These are phyloP conservation scores for Neltuma alba DNA, from an alignment of 306 rosid species.

Conservation along the genomic window DNA sequence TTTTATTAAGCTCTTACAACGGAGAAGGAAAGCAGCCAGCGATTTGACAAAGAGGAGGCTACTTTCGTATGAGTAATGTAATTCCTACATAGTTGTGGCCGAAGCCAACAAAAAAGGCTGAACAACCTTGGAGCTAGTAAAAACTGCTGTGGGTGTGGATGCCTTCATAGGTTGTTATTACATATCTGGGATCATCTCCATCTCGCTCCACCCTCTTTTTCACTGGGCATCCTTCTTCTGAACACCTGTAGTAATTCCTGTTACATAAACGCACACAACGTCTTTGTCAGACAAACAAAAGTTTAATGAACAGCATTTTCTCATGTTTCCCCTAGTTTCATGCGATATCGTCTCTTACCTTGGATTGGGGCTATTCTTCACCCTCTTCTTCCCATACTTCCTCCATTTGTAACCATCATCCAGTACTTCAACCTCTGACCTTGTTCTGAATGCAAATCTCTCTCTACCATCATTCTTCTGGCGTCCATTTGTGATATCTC, in stretches of 20 bases:
- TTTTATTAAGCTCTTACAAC: background rate
- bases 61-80: background rate
- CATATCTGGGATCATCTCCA: slow-evolving; percentile 67
- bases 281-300: background rate
- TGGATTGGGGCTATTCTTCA: slow-evolving; percentile 91
- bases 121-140: slow-evolving; percentile 4
- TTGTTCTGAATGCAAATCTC: slow-evolving; percentile 78
- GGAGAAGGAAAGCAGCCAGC: background rate
- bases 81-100: background rate
- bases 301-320: background rate
- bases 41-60: background rate
- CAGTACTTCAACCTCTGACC: slow-evolving; percentile 73
- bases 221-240: slow-evolving; percentile 80
- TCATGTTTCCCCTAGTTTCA: background rate
- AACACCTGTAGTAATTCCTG: slow-evolving; percentile 93
- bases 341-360: too few species aligned
- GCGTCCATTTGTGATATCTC: slow-evolving; percentile 29
- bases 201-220: slow-evolving; percentile 97
- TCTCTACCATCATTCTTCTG: slow-evolving; percentile 49
- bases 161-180: slow-evolving; percentile 92
- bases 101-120: background rate
- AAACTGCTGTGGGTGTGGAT: slow-evolving; percentile 66
- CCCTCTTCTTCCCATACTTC: slow-evolving; percentile 96
- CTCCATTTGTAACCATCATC: slow-evolving; percentile 96
- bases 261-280: background rate